Evolutionary conservation across 73 alveolate species (phyloP), one percentile per base, ranked within the genome.

Genomic region (Paramecium octaurelia): DNA sequence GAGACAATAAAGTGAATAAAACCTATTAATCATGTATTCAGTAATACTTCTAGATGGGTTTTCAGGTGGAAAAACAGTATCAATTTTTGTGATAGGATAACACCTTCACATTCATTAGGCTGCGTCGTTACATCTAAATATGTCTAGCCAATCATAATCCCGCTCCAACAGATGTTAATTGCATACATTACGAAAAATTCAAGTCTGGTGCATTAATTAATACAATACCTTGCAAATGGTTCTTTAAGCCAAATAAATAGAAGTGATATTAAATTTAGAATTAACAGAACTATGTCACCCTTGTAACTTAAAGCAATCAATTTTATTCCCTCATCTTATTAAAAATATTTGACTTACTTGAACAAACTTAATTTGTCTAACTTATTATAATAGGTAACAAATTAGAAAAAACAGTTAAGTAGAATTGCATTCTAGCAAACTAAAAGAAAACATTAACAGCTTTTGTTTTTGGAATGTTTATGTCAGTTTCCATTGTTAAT

Each of bases 141-240:
- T 5, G 91, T 27, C 29, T 80, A 48, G 0, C 46, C 46, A 18
- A 8, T 64, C 75, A 80, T 44, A 14, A 80, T 42, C 11, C 70
- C 48, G 44, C 91, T 80, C 91, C 91, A 80, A 44, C 91, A 43
- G 8, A 80, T 80, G 31, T 80, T 80, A 11, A 80, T 64, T 10
- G 91, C 73, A 80, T 80, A 80, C 71, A 80, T 80, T 9, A 80
- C 91, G 44, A 80, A 80, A 48, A 80, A 80, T 43, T 80, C 91
- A 80, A 80, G 91, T 46, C 91, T 80, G 23, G 24, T 36, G 46
- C 11, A 21, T 80, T 24, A 80, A 77, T 16, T 9, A 80, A 80
- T 54, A 54, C 21, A 18, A 12, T 80, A 80, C 91, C 91, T 80
- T 42, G 91, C 91, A 80, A 80, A 80, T 8, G 91, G 91, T 23